Percentiles rank a stretch among this genome's conserved stretches.
Conservation (phyloP, 352 stramenopile species). For the Peronosclerospora sorghi region DNA sequence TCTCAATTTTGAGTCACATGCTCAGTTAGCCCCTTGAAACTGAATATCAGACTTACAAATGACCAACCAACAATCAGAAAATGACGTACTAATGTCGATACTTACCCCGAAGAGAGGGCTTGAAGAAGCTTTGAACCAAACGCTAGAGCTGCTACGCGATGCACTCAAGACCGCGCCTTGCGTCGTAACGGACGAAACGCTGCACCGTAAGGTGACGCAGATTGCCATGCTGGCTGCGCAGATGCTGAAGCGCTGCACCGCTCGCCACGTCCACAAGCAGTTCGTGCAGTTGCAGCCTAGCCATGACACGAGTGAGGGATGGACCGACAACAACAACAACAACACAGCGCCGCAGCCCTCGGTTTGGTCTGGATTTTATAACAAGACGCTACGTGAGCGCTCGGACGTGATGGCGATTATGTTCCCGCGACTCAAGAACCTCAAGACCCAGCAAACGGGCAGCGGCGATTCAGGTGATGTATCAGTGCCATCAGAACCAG, state of each 20-base stretch:
- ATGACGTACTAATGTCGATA: conserved; percentile 10
- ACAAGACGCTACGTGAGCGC: conserved; percentile 78
- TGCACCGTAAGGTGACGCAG: conserved; percentile 10
- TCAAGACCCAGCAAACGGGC: conserved; percentile 20
- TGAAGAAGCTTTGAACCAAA: conserved; percentile 21
- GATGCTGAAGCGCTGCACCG: conserved; percentile 16
- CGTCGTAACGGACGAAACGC: conserved; percentile 2
- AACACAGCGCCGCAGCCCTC: conserved; percentile 39
- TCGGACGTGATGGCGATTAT: conserved; percentile 79
- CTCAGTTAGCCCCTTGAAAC: too few relatives aligned
- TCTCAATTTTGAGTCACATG: too few relatives aligned
- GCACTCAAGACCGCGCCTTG: conserved; percentile 19
- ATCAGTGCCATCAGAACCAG: conserved; percentile 10
- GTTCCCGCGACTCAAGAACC: conserved; percentile 52
- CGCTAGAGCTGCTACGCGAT: conserved; percentile 16
- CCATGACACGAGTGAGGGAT: conserved; percentile 24
- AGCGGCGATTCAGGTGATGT: conserved; percentile 7
- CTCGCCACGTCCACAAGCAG: conserved; percentile 16
- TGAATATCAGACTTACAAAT: too few relatives aligned
- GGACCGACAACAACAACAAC: conserved; percentile 5
- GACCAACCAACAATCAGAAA: conserved; percentile 17
- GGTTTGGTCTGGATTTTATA: conserved; percentile 84
- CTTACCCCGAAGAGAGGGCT: conserved; percentile 3
- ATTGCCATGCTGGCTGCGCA: conserved; percentile 12
- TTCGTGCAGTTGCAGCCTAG: conserved; percentile 40